Percentiles rank a stretch among this genome's conserved stretches.
These are phyloP conservation scores for Cyclocybe cylindracea DNA, from an alignment of 768 basidiomycete genomes.

Conservation along the genomic window DNA sequence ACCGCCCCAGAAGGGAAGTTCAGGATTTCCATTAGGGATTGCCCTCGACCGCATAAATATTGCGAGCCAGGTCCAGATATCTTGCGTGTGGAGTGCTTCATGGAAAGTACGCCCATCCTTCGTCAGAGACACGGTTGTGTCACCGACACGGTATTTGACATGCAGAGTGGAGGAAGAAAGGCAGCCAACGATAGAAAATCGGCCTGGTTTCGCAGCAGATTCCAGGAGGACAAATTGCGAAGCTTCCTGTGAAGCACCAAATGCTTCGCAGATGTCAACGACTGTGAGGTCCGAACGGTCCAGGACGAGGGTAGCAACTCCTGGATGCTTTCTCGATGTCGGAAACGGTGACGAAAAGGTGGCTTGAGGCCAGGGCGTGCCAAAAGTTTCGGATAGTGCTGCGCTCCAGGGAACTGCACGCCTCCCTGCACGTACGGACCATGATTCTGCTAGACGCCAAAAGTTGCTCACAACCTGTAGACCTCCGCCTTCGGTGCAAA, in stretches of 20 bases:
- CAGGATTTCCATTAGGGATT: constrained; percentile 46
- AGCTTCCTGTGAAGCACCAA: constrained; percentile 58
- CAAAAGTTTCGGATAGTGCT: constrained; percentile 36
- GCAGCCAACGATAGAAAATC: constrained; percentile 71
- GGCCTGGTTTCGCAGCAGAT: constrained; percentile 75
- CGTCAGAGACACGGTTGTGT: constrained; percentile 46
- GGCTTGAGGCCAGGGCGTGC: constrained; percentile 60
- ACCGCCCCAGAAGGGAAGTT: constrained; percentile 84
- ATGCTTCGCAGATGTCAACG: constrained; percentile 56
- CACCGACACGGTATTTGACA: constrained; percentile 58
- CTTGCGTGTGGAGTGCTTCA: constrained; percentile 47
- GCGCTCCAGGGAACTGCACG: constrained; percentile 41
- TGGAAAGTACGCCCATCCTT: constrained; percentile 32
- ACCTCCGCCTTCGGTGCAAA: constrained; percentile 70
- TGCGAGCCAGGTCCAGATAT: constrained; percentile 77
- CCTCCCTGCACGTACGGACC: constrained; percentile 47
- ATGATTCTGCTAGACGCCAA: constrained; percentile 65
- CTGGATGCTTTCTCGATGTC: constrained; percentile 17
- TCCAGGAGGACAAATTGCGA: constrained; percentile 74
- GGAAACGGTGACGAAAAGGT: constrained; percentile 25
- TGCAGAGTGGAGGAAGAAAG: constrained; percentile 53
- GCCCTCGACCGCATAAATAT: constrained; percentile 61
- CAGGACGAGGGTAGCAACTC: constrained; percentile 37
- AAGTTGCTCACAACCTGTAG: constrained; percentile 72
- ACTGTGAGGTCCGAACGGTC: constrained; percentile 43